These are phyloP conservation scores for Naganishia sp. DNA, from an alignment of 1,284 basidiomycete species.

Conservation along the genomic window DNA sequence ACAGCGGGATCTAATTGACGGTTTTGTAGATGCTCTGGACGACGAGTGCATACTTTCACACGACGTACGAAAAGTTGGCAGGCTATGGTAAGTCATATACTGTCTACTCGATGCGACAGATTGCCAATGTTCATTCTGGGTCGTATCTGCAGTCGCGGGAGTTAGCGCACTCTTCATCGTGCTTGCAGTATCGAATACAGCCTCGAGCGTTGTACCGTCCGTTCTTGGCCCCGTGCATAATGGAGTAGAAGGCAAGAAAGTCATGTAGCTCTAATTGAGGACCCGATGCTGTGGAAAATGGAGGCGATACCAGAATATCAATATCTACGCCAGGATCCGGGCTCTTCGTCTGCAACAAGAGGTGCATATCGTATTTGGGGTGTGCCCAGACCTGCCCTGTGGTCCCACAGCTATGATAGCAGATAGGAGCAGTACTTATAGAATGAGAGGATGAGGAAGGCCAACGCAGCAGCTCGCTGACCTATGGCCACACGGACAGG, in stretches of 20 bases:
- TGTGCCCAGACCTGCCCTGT: too few species aligned
- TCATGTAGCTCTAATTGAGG: not conserved
- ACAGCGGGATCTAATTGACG: not conserved
- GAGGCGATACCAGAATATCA: too few species aligned
- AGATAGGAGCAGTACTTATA: too few species aligned
- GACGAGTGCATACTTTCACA: conserved; percentile 34
- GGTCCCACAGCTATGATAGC: too few species aligned
- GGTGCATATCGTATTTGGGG: too few species aligned
- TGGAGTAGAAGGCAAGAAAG: conserved; percentile 11
- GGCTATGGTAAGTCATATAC: conserved; percentile 28
- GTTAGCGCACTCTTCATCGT: conserved; percentile 11
- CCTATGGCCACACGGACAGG: too few species aligned
- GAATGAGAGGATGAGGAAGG: too few species aligned
- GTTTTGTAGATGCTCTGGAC: conserved; percentile 32
- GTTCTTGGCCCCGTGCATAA: conserved; percentile 10
- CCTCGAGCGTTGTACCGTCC: conserved; percentile 5
- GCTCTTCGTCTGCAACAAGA: too few species aligned
- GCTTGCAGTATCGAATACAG: conserved; percentile 24
- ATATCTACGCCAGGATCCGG: too few species aligned
- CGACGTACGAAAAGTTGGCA: conserved; percentile 31
- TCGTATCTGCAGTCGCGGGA: conserved; percentile 10
- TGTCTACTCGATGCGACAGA: not conserved
- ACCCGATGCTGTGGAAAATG: not conserved
- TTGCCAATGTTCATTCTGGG: not conserved
- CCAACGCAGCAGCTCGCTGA: too few species aligned